Base-by-base conservation (phyloP, 306 rosid species). In the Pueraria montana region DNA sequence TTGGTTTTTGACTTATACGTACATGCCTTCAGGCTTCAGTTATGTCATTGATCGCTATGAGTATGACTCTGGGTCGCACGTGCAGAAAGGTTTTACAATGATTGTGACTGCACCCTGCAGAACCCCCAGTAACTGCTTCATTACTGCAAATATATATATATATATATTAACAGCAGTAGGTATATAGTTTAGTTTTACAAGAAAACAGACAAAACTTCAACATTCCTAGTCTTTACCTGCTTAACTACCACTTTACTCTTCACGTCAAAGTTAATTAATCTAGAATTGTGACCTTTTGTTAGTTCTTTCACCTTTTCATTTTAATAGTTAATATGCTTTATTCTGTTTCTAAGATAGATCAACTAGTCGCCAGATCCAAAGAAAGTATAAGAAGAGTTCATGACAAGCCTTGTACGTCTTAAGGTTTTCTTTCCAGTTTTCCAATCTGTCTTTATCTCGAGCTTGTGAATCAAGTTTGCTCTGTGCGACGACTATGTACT, bases 211-310 rank as follows among this genome's bases (percentile, higher is more conserved):
- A 72, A 82, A 81, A 64, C 80, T 78, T 71, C 81, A 70, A 86
- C 86, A 79, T 80, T 88, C 85, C 62, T 74, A 79, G 80, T 76
- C 76, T 46, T 70, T 72, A 79, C 80, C 88, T 84, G 62, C 87
- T 76, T 64, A 84, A 67, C 79, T 84, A 70, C 80, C 84, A 68
- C 87, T 86, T 89, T 85, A 87, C 87, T 84, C 87, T 49, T 80
- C 82, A 10, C 74, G 62, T 84, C 79, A 85, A 84, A 78, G 82
- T 65, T 81, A 27, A 45, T 65, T 81, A 27, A 45, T 75, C 17
- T 78, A 71, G 2, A 79, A 52, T 63, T 67, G 21, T 72, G 62
- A 73, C 76, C 62, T 82, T 80, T 77, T 14, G 12, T 50, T 62
- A 18, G 9, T 67, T 50, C 59, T 63, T 42, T 69, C 11, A 9